Evolutionary conservation across 441 rosid species (phyloP).

Genomic region (Erysimum pusillum): DNA sequence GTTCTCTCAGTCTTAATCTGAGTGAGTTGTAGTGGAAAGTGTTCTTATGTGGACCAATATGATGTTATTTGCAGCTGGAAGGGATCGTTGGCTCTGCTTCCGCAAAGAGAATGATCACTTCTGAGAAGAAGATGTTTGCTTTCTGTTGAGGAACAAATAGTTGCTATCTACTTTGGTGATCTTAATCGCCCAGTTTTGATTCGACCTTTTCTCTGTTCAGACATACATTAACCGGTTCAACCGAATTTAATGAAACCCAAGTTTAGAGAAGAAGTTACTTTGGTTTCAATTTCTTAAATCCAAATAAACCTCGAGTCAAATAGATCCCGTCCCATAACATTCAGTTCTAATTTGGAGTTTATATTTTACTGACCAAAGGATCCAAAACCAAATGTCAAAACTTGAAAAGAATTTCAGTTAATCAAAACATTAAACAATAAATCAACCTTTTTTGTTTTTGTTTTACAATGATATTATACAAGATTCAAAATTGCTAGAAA

Average conservation of each 20-base stretch:
- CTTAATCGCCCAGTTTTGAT: slow-evolving; percentile 24
- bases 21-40: slow-evolving; percentile 35
- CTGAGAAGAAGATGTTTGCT: slow-evolving; percentile 74
- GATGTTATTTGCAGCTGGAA: slow-evolving; percentile 65
- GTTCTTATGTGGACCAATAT: slow-evolving; percentile 3
- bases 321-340: neutral
- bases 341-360: neutral
- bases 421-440: neutral
- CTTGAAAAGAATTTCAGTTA: neutral
- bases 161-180: slow-evolving; percentile 21
- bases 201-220: slow-evolving; percentile 1
- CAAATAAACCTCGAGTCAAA: neutral
- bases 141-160: slow-evolving; percentile 54
- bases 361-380: neutral
- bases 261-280: neutral
- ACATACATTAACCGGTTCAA: neutral
- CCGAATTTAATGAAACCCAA: neutral
- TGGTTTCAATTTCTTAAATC: neutral
- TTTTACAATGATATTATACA: neutral
- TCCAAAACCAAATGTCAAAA: neutral
- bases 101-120: slow-evolving; percentile 71
- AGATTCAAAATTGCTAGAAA: neutral
- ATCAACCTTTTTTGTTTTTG: neutral
- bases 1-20: too few relatives aligned
- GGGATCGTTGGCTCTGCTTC: slow-evolving; percentile 75